These are phyloP conservation scores for Meripilus lineatus DNA, from an alignment of 1,284 basidiomycete species.

Conservation along the genomic window DNA sequence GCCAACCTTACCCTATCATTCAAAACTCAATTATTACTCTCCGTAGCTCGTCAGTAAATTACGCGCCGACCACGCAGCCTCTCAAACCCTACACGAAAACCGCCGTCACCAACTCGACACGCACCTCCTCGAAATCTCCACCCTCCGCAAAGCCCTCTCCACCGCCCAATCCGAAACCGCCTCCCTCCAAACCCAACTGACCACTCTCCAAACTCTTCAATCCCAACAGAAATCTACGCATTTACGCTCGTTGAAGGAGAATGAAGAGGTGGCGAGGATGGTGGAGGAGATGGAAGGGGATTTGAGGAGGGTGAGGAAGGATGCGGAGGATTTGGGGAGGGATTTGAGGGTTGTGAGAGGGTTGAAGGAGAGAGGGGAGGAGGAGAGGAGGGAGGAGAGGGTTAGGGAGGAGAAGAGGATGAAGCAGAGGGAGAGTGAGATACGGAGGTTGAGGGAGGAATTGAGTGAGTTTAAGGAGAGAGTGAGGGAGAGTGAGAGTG, in stretches of 20 bases:
- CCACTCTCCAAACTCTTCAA: slow-evolving; percentile 22
- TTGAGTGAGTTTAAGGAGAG: slow-evolving; percentile 54
- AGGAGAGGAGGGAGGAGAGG: slow-evolving; percentile 44
- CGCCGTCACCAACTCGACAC: slow-evolving; percentile 69
- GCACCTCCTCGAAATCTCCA: slow-evolving; percentile 66
- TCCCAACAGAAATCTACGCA: too few relatives aligned
- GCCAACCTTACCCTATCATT: not conserved
- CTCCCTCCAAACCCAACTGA: slow-evolving; percentile 33
- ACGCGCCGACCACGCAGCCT: slow-evolving; percentile 51
- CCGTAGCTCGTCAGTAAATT: slow-evolving; percentile 54
- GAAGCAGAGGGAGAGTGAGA: slow-evolving; percentile 63
- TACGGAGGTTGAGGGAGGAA: slow-evolving; percentile 62
- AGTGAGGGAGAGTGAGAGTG: slow-evolving; percentile 37
- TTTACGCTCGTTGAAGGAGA: too few relatives aligned
- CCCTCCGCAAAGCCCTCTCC: slow-evolving; percentile 59
- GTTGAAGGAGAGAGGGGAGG: slow-evolving; percentile 62
- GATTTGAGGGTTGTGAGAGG: slow-evolving; percentile 62
- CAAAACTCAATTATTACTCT: slow-evolving; percentile 3
- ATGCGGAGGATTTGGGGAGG: slow-evolving; percentile 71
- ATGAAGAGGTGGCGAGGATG: slow-evolving; percentile 54
- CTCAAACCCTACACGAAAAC: slow-evolving; percentile 65
- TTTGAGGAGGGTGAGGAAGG: slow-evolving; percentile 60
- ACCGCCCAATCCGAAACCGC: not conserved
- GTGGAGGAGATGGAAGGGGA: slow-evolving; percentile 66
- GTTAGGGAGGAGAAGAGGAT: slow-evolving; percentile 44